Conservation (phyloP, 352 stramenopile genomes). For the Pythium periplocum region DNA sequence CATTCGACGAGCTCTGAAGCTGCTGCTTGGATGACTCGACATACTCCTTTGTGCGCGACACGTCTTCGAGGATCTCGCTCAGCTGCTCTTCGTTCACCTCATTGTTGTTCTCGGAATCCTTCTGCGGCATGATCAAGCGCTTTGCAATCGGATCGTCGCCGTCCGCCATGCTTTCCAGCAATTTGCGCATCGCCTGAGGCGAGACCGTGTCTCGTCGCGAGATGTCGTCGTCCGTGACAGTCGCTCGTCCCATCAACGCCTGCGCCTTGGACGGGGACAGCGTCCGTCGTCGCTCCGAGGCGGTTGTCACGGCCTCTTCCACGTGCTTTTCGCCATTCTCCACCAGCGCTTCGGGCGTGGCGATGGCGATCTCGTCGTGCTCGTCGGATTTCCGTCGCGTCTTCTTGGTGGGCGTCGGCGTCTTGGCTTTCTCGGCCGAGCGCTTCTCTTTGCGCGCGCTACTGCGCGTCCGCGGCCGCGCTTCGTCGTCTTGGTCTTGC, state of each 20-base stretch:
- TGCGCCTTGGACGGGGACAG: slow-evolving; percentile 43
- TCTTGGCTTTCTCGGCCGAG: no score
- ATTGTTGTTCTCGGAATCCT: not conserved
- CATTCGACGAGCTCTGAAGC: slow-evolving; percentile 11
- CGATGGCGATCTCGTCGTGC: slow-evolving; percentile 3
- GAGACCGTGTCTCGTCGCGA: slow-evolving; percentile 26
- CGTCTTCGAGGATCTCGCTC: slow-evolving; percentile 1
- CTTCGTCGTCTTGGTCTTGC: no score
- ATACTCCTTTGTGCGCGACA: slow-evolving; percentile 15
- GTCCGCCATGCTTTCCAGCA: slow-evolving; percentile 13
- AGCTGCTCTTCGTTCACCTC: not conserved
- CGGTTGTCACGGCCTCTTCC: not conserved
- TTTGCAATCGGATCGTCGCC: slow-evolving; percentile 15
- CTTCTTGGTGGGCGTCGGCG: not conserved
- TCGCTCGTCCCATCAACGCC: slow-evolving; percentile 20
- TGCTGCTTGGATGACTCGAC: slow-evolving; percentile 24
- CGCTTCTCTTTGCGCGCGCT: no score
- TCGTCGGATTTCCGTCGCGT: not conserved
- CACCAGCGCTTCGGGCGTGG: slow-evolving; percentile 27
- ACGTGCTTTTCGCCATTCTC: slow-evolving; percentile 5
- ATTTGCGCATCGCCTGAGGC: slow-evolving; percentile 19
- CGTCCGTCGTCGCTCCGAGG: slow-evolving; percentile 18
- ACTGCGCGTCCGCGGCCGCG: no score
- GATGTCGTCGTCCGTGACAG: not conserved
- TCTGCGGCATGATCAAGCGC: slow-evolving; percentile 1